phyloP scores from a whole-genome alignment of 106 monocot genomes.

The Apostasia shenzhenica region DNA sequence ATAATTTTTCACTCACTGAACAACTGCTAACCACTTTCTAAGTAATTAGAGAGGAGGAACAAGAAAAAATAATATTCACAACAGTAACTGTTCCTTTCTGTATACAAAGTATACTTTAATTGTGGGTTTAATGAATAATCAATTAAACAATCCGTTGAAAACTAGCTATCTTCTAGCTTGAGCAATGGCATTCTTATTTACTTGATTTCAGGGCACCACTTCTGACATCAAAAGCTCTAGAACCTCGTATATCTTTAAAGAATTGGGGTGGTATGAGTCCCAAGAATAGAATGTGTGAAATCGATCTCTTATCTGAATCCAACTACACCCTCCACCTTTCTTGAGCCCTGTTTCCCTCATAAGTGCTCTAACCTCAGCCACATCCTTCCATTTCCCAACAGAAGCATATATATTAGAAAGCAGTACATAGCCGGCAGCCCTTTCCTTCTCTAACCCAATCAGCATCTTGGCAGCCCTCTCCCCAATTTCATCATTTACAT shows the following conservation, averaged over 20 bases:
- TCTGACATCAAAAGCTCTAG: constrained; percentile 43
- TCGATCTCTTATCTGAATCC: constrained; percentile 37
- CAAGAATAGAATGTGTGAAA: constrained; percentile 41
- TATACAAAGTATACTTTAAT: too few species aligned
- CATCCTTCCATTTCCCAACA: constrained; percentile 45
- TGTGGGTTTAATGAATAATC: too few species aligned
- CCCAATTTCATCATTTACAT: constrained; percentile 28
- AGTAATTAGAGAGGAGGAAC: too few species aligned
- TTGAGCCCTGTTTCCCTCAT: constrained; percentile 40
- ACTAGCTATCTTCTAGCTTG: too few species aligned
- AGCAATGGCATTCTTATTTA: too few species aligned
- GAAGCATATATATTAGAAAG: constrained; percentile 41
- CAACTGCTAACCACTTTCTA: too few species aligned
- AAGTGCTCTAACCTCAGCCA: constrained; percentile 21
- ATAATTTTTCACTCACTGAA: too few species aligned
- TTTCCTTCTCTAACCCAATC: constrained; percentile 22
- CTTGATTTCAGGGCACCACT: not conserved
- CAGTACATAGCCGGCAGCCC: constrained; percentile 36
- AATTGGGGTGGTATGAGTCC: constrained; percentile 27
- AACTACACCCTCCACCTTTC: constrained; percentile 45
- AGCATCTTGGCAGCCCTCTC: constrained; percentile 43
- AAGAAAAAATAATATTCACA: too few species aligned
- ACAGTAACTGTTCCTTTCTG: too few species aligned
- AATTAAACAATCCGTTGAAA: too few species aligned
- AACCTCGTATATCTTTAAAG: constrained; percentile 31